These are phyloP conservation scores for Boeremia exigua DNA, from an alignment of 2,329 filamentous ascomycete genomes.

Conservation along the genomic window DNA sequence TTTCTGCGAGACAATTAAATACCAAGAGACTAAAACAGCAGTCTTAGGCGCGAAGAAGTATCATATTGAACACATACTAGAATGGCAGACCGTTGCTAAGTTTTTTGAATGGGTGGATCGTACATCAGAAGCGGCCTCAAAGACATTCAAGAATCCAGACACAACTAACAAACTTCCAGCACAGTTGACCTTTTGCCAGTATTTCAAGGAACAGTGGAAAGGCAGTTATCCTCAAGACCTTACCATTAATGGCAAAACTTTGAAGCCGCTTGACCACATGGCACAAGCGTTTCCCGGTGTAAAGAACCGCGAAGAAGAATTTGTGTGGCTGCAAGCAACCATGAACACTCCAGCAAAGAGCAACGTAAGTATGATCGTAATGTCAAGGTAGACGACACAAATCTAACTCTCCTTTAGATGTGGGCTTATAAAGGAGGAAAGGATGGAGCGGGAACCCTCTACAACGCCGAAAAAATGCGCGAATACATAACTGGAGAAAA, in stretches of 20 bases:
- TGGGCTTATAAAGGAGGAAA: slow-evolving; percentile 9
- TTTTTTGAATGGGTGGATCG: slow-evolving; percentile 11
- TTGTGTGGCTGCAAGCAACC: slow-evolving; percentile 9
- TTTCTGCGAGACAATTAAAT: too few species aligned
- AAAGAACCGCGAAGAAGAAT: slow-evolving; percentile 3
- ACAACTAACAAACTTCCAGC: background rate
- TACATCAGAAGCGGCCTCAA: background rate
- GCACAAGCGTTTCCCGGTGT: slow-evolving; percentile 5
- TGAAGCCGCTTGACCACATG: slow-evolving; percentile 2
- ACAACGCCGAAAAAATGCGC: slow-evolving; percentile 1
- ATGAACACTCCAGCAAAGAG: slow-evolving; percentile 13
- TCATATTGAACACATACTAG: slow-evolving; percentile 13
- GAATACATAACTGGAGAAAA: slow-evolving; percentile 1
- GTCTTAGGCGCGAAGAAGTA: too few species aligned
- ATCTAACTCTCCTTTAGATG: too few species aligned
- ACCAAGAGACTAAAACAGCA: too few species aligned
- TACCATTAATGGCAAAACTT: background rate
- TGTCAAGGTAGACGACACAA: too few species aligned
- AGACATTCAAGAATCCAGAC: background rate
- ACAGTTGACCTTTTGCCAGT: slow-evolving; percentile 10
- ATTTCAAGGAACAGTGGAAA: slow-evolving; percentile 6
- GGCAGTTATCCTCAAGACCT: background rate
- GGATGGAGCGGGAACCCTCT: too few species aligned
- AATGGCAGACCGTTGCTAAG: slow-evolving; percentile 12
- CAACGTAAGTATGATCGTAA: too few species aligned